Percentiles rank a stretch among this genome's conserved stretches.
phyloP scores from a whole-genome alignment of 2,329 filamentous ascomycete species.

The Neonectria coccinea region DNA sequence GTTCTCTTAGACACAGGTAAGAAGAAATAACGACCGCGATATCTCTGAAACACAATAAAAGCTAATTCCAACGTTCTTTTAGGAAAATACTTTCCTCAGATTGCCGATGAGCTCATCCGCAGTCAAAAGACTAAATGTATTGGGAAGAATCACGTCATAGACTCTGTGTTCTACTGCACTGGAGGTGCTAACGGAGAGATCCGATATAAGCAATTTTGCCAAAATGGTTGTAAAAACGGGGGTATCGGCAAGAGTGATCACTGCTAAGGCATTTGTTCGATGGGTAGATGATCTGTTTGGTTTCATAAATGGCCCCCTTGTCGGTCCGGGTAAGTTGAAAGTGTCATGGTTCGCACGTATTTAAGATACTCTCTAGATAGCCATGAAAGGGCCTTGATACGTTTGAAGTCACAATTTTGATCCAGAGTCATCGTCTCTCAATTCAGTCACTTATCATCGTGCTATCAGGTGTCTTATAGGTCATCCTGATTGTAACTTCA shows the following conservation, averaged over 20 bases:
- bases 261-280: background rate
- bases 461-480: no score
- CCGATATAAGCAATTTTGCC: slow-evolving; percentile 24
- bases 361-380: no score
- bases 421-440: no score
- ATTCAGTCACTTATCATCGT: no score
- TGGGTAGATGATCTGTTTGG: no score
- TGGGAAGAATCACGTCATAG: slow-evolving; percentile 21
- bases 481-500: no score
- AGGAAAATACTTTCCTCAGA: slow-evolving; percentile 22
- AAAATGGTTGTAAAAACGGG: slow-evolving; percentile 16
- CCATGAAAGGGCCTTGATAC: no score
- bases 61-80: background rate
- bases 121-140: slow-evolving; percentile 17
- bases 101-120: slow-evolving; percentile 24
- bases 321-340: background rate
- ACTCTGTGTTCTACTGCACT: slow-evolving; percentile 19
- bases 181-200: slow-evolving; percentile 21
- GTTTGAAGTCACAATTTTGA: no score
- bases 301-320: background rate
- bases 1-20: slow-evolving; percentile 21
- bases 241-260: slow-evolving; percentile 16
- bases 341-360: background rate
- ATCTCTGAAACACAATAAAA: background rate
- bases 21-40: background rate